A percentile compares a stretch with the other conserved stretches of the same genome.
Conservation (phyloP, 2,329 filamentous ascomycete genomes). For the Apiospora phragmitis region DNA sequence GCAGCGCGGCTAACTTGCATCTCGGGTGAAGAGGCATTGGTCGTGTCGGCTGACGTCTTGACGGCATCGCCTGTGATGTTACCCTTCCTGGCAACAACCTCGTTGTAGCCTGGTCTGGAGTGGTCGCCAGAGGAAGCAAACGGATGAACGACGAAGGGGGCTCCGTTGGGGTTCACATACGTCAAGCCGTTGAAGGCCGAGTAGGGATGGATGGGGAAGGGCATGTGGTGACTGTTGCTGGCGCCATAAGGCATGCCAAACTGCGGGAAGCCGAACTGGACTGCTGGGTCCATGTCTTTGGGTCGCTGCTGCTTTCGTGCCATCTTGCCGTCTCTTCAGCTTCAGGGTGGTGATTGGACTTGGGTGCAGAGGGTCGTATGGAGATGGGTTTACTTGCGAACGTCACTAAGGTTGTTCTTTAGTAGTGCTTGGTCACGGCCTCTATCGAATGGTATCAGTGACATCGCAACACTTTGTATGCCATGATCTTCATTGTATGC, state of each 20-base stretch:
- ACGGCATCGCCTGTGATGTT: not conserved
- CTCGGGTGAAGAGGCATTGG: not conserved
- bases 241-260: not conserved
- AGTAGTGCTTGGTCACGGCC: too few relatives aligned
- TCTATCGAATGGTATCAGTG: not conserved
- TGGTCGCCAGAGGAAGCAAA: conserved; percentile 10
- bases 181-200: not conserved
- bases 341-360: not conserved
- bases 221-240: not conserved
- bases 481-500: not conserved
- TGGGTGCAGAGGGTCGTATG: not conserved
- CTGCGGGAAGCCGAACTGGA: not conserved
- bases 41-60: not conserved
- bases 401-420: not conserved
- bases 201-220: not conserved
- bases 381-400: not conserved
- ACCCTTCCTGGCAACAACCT: not conserved
- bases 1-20: not conserved
- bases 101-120: not conserved
- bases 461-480: not conserved
- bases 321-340: not conserved
- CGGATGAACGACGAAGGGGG: conserved; percentile 21
- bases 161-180: not conserved
- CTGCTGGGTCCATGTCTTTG: not conserved
- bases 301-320: not conserved